Base-by-base conservation (phyloP, 1,284 basidiomycete genomes). In the Ceratobasidium sp. region DNA sequence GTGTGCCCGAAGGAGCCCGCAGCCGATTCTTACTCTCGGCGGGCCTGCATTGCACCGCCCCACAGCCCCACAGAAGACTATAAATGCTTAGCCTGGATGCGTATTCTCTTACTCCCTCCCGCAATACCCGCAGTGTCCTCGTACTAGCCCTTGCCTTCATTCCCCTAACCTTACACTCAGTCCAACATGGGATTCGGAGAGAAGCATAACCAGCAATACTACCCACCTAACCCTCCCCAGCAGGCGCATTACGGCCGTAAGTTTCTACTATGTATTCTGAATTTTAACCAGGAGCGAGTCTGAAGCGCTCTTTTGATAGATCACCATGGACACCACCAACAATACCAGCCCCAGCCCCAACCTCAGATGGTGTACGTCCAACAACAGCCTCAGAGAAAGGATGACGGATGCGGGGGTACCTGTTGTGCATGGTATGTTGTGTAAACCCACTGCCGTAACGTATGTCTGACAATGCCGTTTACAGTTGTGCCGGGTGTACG, bases 291-390 rank as follows among this genome's bases (percentile, higher is more conserved):
- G n/a, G n/a, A n/a, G n/a, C n/a, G n/a, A n/a, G n/a, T n/a, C 21
- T 49, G 43, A 16, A 14, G 11, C 11, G 30, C 9, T 9, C 32
- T 38, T 9, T 41, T 2, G 41, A 16, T 32, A 66, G 63, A 66
- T 54, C 63, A 66, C 35, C 63, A 47, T 21, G 63, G 63, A 41
- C 63, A 66, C 47, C 63, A 66, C 49, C 63, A 66, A 26, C 63
- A 66, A 54, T 66, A 66, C 35, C 63, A 66, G 49, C 63, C 63
- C 14, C 47, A 66, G 38, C 30, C 63, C 14, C 63, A 66, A 32
- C 63, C 63, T 32, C 63, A 66, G 26, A 66, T 66, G 63, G 63
- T 66, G 6, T 66, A 66, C 49, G 63, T 66, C 21, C 63, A 66
- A 32, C 47, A 32, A 6, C 63, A 47, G 1, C 47, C 63, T 9